These are phyloP conservation scores for Xylaria sp. DNA, from an alignment of 495 filamentous ascomycete species.

Conservation along the genomic window DNA sequence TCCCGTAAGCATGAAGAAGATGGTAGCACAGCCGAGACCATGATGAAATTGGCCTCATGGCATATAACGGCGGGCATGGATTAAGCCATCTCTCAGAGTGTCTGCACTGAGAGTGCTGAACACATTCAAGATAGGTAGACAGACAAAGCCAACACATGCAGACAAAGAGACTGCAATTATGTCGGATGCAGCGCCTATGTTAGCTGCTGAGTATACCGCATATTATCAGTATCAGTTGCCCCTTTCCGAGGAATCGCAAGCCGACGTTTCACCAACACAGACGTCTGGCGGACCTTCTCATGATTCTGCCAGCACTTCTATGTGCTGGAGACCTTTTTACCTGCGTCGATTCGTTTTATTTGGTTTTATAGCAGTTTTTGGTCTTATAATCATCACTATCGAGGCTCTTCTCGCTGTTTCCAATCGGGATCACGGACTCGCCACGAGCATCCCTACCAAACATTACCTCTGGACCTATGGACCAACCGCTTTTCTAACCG, in stretches of 20 bases:
- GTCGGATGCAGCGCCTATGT: neutral
- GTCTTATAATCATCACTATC: constrained; percentile 19
- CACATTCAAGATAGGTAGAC: neutral
- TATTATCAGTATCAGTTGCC: neutral
- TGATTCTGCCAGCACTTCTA: neutral
- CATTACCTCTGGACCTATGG: constrained; percentile 46
- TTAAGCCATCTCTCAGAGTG: neutral
- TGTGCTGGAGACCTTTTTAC: constrained; percentile 26
- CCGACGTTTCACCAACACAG: neutral
- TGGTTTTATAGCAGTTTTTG: constrained; percentile 1
- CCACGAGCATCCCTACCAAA: neutral
- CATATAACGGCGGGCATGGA: neutral
- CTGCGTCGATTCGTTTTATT: constrained; percentile 40
- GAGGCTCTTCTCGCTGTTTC: constrained; percentile 31
- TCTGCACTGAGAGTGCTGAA: neutral
- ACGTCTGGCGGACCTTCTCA: neutral
- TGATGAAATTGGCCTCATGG: neutral
- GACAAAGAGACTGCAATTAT: neutral
- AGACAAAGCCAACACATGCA: too few relatives aligned
- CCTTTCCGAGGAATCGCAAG: neutral
- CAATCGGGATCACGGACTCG: constrained; percentile 26
- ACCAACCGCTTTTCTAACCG: constrained; percentile 42
- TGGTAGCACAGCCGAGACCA: neutral
- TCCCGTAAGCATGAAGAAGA: neutral
- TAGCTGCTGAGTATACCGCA: neutral